phyloP scores from a whole-genome alignment of 768 basidiomycete species.

The Panaeolus cyanescens region DNA sequence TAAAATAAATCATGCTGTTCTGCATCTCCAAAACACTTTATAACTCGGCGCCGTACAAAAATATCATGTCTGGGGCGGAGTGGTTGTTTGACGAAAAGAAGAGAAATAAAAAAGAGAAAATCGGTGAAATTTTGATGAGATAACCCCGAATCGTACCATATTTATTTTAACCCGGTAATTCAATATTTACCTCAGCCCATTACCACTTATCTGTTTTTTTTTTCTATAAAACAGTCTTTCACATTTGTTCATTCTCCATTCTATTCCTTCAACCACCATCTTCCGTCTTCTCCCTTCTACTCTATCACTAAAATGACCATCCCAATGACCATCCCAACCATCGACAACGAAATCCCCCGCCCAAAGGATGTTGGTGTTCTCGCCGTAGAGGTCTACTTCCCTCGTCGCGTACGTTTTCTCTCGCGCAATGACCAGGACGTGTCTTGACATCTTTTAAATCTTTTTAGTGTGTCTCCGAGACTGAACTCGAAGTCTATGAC shows the following conservation, averaged over 20 bases:
- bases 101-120: conserved; percentile 1
- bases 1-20: no score
- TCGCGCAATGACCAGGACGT: neutral
- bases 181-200: conserved; percentile 38
- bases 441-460: conserved; percentile 11
- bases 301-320: conserved; percentile 35
- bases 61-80: no score
- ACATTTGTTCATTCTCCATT: conserved; percentile 10
- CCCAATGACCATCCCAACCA: conserved; percentile 29
- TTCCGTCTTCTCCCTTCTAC: conserved; percentile 15
- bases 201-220: conserved; percentile 8
- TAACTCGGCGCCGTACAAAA: no score
- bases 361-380: conserved; percentile 95
- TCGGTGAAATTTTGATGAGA: conserved; percentile 15
- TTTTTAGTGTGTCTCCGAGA: conserved; percentile 89
- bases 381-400: conserved; percentile 94
- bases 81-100: no score
- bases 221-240: conserved; percentile 35
- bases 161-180: conserved; percentile 35
- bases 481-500: conserved; percentile 92
- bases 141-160: conserved; percentile 46
- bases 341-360: conserved; percentile 50
- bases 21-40: no score
- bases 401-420: conserved; percentile 67
- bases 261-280: conserved; percentile 14